Percentiles rank a stretch among this genome's conserved stretches.
These are phyloP conservation scores for Anthracocystis setariae DNA, from an alignment of 1,284 basidiomycete species.

Conservation along the genomic window DNA sequence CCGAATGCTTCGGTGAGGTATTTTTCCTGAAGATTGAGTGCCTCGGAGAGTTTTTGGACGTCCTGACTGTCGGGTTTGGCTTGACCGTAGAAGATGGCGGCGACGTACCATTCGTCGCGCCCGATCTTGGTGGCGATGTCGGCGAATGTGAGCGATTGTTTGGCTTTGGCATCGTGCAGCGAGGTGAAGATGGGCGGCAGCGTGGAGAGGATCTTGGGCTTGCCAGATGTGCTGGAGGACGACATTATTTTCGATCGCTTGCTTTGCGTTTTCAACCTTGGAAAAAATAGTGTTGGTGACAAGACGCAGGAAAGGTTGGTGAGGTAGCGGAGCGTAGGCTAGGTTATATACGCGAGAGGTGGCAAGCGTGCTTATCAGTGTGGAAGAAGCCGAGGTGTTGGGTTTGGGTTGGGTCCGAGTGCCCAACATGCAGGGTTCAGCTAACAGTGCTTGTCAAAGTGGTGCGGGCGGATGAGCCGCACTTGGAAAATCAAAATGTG, in stretches of 20 bases:
- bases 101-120: constrained; percentile 58
- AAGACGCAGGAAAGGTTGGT: not conserved
- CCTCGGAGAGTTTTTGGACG: constrained; percentile 38
- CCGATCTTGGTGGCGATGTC: constrained; percentile 50
- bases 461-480: not conserved
- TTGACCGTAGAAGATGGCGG: constrained; percentile 63
- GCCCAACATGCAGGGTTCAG: constrained; percentile 1
- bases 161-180: constrained; percentile 54
- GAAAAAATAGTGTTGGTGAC: too few relatives aligned
- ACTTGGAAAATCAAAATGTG: not conserved
- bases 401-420: not conserved
- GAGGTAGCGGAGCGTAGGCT: not conserved
- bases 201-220: constrained; percentile 46
- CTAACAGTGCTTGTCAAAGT: not conserved
- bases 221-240: constrained; percentile 7
- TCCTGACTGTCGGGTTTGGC: constrained; percentile 58
- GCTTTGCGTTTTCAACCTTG: not conserved
- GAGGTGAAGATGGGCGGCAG: constrained; percentile 47
- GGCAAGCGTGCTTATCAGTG: not conserved
- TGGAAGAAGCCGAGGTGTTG: not conserved
- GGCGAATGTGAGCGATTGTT: constrained; percentile 52
- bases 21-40: constrained; percentile 38
- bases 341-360: not conserved
- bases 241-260: not conserved
- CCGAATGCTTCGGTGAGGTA: constrained; percentile 51